Evolutionary conservation across 495 filamentous ascomycete species (phyloP), one percentile per base, ranked within the genome.

Genomic region (Penicillium antarcticum): DNA sequence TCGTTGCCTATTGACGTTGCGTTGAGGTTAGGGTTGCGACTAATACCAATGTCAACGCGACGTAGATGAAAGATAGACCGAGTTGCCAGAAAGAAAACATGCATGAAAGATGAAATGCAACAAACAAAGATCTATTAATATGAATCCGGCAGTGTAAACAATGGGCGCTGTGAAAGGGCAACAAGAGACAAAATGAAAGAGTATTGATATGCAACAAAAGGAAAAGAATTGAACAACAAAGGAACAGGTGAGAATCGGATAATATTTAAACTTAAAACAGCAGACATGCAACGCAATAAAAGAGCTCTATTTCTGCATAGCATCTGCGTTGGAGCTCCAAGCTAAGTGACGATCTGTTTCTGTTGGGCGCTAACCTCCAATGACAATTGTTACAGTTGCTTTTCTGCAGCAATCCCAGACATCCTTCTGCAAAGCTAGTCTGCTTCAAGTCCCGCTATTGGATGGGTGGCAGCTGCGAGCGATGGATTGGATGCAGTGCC

Each of bases 81-180:
- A 31, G 39, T 34, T 35, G 44, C 18, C 17, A 29, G 39, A 37
- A 19, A 39, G 16, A 38, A 13, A 44, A 45, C 21, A 16, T 24
- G 32, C 6, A 37, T 39, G 29, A 5, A 11, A 19, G 23, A 49
- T 5, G 26, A 43, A 12, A 31, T 16, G 31, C 35, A 55, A 65
- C 23, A 57, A 46, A 45, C 42, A 45, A 35, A 43, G 13, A 38
- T 46, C 58, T 61, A 62, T 52, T 57, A 63, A 60, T 62, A 55
- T 47, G 29, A 51, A 31, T 5, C 38, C 13, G 40, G 24, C 19
- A 48, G 58, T 56, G 52, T 39, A 55, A 53, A 55, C 41, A 58
- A 49, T 51, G 23, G 35, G 17, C 9, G 43, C 50, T 35, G 38
- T 48, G 42, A 17, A 6, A 42, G 39, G 24, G 31, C 42, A 50